phyloP scores from a whole-genome alignment of 306 rosid genomes.

The Ormosia emarginata region DNA sequence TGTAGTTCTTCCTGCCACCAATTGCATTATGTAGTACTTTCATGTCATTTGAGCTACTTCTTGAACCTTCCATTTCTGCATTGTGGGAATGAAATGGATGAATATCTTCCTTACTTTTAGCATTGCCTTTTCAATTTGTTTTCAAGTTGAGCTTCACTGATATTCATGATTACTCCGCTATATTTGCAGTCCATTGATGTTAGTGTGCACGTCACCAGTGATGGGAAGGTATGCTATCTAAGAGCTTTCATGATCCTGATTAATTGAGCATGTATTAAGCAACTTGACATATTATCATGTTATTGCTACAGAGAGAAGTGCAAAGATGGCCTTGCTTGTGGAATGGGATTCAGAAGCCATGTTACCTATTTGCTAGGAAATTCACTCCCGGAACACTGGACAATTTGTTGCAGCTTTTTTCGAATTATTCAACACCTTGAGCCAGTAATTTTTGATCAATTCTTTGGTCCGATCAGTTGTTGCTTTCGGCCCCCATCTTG shows the following conservation, averaged over 20 bases:
- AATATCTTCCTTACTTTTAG: not conserved
- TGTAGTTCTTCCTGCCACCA: not conserved
- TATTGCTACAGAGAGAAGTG: constrained; percentile 64
- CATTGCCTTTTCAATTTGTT: not conserved
- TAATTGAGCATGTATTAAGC: not conserved
- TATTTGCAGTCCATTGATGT: constrained; percentile 83
- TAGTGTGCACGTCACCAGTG: constrained; percentile 87
- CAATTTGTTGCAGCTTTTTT: constrained; percentile 57
- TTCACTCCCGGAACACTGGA: constrained; percentile 67
- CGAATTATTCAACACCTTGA: constrained; percentile 72
- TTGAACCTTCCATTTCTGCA: not conserved
- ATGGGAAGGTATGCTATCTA: constrained; percentile 57
- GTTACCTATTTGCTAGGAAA: constrained; percentile 96
- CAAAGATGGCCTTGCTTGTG: constrained; percentile 94
- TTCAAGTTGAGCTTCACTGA: not conserved
- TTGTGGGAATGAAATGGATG: not conserved
- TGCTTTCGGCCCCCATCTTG: constrained; percentile 47
- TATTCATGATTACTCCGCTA: constrained; percentile 15
- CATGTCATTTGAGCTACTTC: not conserved
- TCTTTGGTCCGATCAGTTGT: constrained; percentile 58
- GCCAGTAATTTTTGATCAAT: constrained; percentile 45
- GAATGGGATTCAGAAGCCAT: constrained; percentile 86
- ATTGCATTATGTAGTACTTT: not conserved
- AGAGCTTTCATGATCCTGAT: not conserved
- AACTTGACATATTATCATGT: not conserved